Evolutionary conservation across 352 stramenopile species (phyloP), one percentile per base, ranked within the genome.

Genomic region (Achlya hypogyna): DNA sequence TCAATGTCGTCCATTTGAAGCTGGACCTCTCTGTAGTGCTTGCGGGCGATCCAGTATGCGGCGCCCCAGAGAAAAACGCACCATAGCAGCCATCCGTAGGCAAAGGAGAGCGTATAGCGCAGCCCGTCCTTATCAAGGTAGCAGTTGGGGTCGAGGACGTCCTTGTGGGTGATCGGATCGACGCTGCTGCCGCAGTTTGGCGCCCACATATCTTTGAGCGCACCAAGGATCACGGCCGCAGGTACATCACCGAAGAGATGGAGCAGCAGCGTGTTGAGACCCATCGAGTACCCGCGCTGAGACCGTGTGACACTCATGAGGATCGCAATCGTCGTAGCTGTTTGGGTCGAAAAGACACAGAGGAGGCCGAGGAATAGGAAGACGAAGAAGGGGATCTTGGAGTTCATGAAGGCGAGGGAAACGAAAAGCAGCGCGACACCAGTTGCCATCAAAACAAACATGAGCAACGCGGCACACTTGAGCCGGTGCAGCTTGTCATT

Each of bases 241-340:
- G 58, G 58, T 5, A 65, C 58, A 16, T 65, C 58, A 14, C 58
- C 58, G 29, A 65, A 43, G 14, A 65, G 29, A 53, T 65, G 58
- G 14, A 65, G 9, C 0, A 65, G 29, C 10, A 52, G 42, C 27
- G 38, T 52, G 28, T 43, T 53, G 14, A 96, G 81, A 1, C 87
- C 92, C 52, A 97, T 82, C 22, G 88, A 88, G 79, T 98, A 96
- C 0, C 91, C 78, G 38, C 91, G 85, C 43, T 89, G 82, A 20
- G 76, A 84, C 65, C 82, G 77, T 10, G 91, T 86, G 58, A 98
- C 96, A 1, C 92, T 78, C 45, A 97, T 78, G 64, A 98, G 89
- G 31, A 96, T 78, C 16, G 78, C 83, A 58, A 97, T 84, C 53
- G 87, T 97, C 65, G 93, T 87, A 5, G 82, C 82, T 1, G 87